Evolutionary conservation across 2,329 filamentous ascomycete genomes (phyloP).

Genomic region (Alternaria triticina): DNA sequence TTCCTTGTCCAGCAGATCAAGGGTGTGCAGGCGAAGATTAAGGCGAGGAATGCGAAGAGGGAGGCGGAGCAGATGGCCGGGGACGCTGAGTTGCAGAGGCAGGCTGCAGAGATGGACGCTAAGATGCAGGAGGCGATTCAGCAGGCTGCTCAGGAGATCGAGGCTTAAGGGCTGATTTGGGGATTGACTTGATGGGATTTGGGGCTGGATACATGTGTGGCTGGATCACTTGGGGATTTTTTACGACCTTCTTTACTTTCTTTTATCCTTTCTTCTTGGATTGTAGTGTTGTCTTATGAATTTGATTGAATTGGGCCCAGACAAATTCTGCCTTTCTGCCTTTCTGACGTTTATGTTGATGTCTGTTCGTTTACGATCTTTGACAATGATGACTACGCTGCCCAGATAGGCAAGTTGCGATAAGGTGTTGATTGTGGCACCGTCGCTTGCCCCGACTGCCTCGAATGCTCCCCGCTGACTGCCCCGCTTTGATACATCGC

Average conservation of each 20-base stretch:
- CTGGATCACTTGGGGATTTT: slow-evolving; percentile 1
- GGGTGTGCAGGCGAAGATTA: slow-evolving; percentile 34
- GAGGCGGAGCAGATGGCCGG: slow-evolving; percentile 17
- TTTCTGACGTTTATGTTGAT: too few species aligned
- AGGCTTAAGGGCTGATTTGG: background rate
- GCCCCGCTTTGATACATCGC: background rate
- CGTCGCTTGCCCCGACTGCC: background rate
- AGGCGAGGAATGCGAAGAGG: slow-evolving; percentile 37
- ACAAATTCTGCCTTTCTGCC: too few species aligned
- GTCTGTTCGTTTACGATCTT: too few species aligned
- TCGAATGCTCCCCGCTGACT: background rate
- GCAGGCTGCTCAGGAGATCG: slow-evolving; percentile 2
- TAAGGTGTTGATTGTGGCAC: background rate
- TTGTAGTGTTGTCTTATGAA: background rate
- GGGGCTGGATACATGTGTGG: background rate
- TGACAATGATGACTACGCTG: too few species aligned
- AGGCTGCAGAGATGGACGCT: background rate
- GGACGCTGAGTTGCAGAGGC: background rate
- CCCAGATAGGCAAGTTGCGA: background rate
- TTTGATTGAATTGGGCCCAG: background rate
- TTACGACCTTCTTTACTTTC: background rate
- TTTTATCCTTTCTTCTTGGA: background rate
- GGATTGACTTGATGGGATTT: background rate
- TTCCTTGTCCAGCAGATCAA: slow-evolving; percentile 38
- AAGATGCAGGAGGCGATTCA: slow-evolving; percentile 2